These are phyloP conservation scores for Ophiostoma ips DNA, from an alignment of 2,329 filamentous ascomycete species.

Conservation along the genomic window DNA sequence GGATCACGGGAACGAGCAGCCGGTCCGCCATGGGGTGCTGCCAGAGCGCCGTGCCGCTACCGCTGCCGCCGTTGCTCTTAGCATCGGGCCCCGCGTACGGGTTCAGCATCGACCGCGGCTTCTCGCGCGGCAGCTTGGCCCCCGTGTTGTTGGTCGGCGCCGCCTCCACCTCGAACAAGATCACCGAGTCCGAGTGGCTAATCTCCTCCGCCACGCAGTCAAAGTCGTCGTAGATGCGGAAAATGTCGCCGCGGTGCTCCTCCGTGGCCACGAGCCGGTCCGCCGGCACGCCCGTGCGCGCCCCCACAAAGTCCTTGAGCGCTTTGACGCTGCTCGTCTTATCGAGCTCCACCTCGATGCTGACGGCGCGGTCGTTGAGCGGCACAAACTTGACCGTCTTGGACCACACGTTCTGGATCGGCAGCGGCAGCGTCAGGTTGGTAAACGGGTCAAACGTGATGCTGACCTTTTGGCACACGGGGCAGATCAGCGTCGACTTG, in stretches of 20 bases:
- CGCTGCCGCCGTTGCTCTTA: no score
- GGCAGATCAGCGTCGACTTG: conserved; percentile 92
- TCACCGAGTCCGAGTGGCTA: conserved; percentile 45
- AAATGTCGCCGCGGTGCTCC: conserved; percentile 72
- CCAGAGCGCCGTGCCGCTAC: conserved; percentile 29
- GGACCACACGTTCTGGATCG: conserved; percentile 70
- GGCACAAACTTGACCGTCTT: conserved; percentile 67
- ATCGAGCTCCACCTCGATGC: conserved; percentile 65
- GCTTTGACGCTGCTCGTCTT: conserved; percentile 56
- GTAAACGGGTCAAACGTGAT: conserved; percentile 98
- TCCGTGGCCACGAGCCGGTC: conserved; percentile 67
- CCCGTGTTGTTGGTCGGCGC: conserved; percentile 64
- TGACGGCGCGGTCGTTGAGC: conserved; percentile 53
- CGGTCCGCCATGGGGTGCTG: conserved; percentile 49
- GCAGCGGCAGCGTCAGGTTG: conserved; percentile 80
- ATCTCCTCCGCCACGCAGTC: conserved; percentile 60
- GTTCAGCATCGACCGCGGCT: conserved; percentile 36
- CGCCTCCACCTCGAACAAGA: conserved; percentile 64
- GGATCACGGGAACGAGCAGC: conserved; percentile 58
- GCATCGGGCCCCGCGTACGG: conserved; percentile 32
- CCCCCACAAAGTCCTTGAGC: conserved; percentile 58
- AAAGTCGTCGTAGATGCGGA: conserved; percentile 67
- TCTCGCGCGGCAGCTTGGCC: conserved; percentile 32
- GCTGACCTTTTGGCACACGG: conserved; percentile 83
- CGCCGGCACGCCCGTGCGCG: conserved; percentile 47